Base-by-base conservation (phyloP, 2,329 filamentous ascomycete genomes). In the Aspergillus alliaceus region DNA sequence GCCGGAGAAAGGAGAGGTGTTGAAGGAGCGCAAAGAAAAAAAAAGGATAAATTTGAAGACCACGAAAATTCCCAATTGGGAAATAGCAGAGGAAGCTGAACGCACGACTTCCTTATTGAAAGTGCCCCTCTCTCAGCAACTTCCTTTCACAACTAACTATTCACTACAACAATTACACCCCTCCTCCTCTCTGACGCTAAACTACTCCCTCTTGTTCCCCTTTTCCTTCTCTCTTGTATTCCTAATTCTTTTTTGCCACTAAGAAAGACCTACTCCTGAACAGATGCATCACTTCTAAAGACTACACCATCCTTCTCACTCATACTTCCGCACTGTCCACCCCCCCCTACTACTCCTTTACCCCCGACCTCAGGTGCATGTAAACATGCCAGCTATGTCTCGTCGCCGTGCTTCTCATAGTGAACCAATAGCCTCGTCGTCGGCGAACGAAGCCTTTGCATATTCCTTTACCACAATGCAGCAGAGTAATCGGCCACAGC, bases 371-470 rank as follows among this genome's bases (percentile, higher is more conserved):
- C 60, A 54, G 46, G 55, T 58, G 51, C 34, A 59, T 63, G 56
- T 63, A 60, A 60, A 56, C 32, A 65, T 56, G 39, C 46, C 52
- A 50, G 68, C 51, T 63, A 73, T 75, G 73, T 72, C 72, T 66
- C 72, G 71, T 64, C 73, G 72, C 48, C 67, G 71, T 65, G 66
- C 69, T 25, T 73, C 73, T 25, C 67, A 75, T 62, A 74, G 68
- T 62, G 73, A 74, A 64, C 61, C 66, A 56, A 46, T 66, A 56
- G 59, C 65, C 42, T 54, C 63, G 52, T 61, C 62, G 35, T 64
- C 69, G 55, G 64, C 71, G 62, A 75, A 73, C 52, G 70, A 72
- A 55, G 66, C 69, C 9, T 48, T 68, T 58, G 71, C 73, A 34
- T 73, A 75, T 63, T 69, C 72, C 2, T 73, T 68, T 58, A 64